Evolutionary conservation across 345 rosid species (phyloP).

Genomic region (Psidium friedrichsthalianum): DNA sequence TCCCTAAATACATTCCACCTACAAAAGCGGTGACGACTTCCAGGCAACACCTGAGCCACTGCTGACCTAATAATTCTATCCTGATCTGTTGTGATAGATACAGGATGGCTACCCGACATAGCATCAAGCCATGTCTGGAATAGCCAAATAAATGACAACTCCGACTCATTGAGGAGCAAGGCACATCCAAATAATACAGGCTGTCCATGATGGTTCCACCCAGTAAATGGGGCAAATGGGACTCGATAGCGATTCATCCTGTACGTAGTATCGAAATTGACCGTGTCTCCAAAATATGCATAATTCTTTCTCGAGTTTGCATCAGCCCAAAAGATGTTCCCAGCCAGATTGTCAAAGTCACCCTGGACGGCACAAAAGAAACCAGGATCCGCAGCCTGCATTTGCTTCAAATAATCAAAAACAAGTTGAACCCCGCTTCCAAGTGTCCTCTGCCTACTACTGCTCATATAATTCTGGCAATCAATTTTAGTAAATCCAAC

Average conservation of each 20-base stretch:
- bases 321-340: constrained; percentile 71
- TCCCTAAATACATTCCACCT: constrained; percentile 40
- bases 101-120: constrained; percentile 51
- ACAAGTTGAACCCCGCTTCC: constrained; percentile 46
- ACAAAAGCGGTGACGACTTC: constrained; percentile 44
- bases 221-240: constrained; percentile 66
- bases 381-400: constrained; percentile 44
- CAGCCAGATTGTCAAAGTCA: constrained; percentile 24
- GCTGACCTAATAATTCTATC: constrained; percentile 47
- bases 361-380: constrained; percentile 53
- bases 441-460: constrained; percentile 20
- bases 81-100: constrained; percentile 60
- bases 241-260: constrained; percentile 26
- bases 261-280: constrained; percentile 45
- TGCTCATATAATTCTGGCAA: constrained; percentile 12
- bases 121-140: constrained; percentile 70
- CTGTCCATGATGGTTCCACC: constrained; percentile 67
- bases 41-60: constrained; percentile 42
- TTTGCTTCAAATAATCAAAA: constrained; percentile 52
- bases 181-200: constrained; percentile 74
- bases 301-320: constrained; percentile 40
- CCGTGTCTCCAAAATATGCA: constrained; percentile 50
- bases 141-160: constrained; percentile 59
- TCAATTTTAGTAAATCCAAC: constrained; percentile 41
- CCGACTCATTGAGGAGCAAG: constrained; percentile 45